phyloP scores from a whole-genome alignment of 1,284 basidiomycete genomes.

The Mycena citricolor region DNA sequence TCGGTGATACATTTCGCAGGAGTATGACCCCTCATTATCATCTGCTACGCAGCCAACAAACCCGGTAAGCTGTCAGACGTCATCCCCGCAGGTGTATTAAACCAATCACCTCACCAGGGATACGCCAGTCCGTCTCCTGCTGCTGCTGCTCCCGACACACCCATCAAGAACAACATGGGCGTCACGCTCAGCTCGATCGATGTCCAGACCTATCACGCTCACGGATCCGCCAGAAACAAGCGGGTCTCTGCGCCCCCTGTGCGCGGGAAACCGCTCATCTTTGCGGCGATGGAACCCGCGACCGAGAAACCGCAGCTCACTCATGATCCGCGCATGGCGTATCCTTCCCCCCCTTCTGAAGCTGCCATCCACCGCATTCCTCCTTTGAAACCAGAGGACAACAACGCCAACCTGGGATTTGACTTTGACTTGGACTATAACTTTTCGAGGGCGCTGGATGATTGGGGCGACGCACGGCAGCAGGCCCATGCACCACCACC shows the following conservation, averaged over 20 bases:
- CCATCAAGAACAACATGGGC: conserved; percentile 17
- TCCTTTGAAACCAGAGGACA: too few species aligned
- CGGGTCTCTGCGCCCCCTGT: conserved; percentile 23
- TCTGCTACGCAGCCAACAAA: conserved; percentile 13
- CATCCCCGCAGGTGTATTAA: conserved; percentile 17
- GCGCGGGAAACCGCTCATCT: conserved; percentile 35
- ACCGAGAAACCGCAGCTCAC: conserved; percentile 17
- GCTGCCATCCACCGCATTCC: too few species aligned
- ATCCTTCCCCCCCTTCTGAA: conserved; percentile 19
- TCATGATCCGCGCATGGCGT: conserved; percentile 9
- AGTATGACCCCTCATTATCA: conserved; percentile 19
- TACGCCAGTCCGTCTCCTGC: conserved; percentile 7
- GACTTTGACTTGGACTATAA: too few species aligned
- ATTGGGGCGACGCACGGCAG: too few species aligned
- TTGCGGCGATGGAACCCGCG: conserved; percentile 34
- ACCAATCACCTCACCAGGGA: conserved; percentile 5
- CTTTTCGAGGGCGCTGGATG: too few species aligned
- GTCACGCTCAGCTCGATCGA: conserved; percentile 23
- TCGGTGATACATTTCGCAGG: conserved; percentile 11
- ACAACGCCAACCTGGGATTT: too few species aligned
- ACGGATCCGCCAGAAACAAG: conserved; percentile 6
- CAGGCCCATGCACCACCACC: too few species aligned
- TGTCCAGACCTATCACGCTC: conserved; percentile 19
- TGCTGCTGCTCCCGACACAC: conserved; percentile 5
- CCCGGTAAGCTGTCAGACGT: conserved; percentile 17